phyloP scores from a whole-genome alignment of 441 rosid species.

The Geranium incanum region DNA sequence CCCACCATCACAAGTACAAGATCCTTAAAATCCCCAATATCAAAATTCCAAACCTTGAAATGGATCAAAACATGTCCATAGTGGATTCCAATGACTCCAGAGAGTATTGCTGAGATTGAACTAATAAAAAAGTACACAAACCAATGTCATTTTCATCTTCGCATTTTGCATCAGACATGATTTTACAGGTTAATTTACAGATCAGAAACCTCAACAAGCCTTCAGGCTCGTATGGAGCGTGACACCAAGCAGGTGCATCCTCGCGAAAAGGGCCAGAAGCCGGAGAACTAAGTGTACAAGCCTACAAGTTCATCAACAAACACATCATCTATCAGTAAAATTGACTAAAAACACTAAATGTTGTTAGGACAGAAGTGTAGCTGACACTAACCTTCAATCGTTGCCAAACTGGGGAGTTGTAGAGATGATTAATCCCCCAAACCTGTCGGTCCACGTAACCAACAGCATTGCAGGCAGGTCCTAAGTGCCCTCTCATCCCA shows the following conservation, averaged over 20 bases:
- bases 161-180: neutral
- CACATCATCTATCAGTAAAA: neutral
- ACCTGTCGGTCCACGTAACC: constrained; percentile 51
- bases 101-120: constrained; percentile 55
- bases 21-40: neutral
- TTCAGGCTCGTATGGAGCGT: constrained; percentile 61
- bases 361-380: neutral
- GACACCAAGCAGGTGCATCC: constrained; percentile 56
- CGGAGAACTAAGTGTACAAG: constrained; percentile 52
- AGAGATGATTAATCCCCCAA: constrained; percentile 66
- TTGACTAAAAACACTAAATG: too few relatives aligned
- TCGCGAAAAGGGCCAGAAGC: constrained; percentile 35
- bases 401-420: constrained; percentile 43
- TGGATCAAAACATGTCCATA: constrained; percentile 63
- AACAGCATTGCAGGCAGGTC: constrained; percentile 70
- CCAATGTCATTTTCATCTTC: neutral
- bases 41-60: constrained; percentile 44
- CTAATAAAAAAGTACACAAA: constrained; percentile 23
- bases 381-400: constrained; percentile 40
- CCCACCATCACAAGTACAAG: neutral
- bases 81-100: constrained; percentile 64
- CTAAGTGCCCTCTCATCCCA: constrained; percentile 66
- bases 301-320: constrained; percentile 28
- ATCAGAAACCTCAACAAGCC: constrained; percentile 49
- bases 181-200: neutral